Base-by-base conservation (phyloP, 202 grass and related monocot species). In the Miscanthus sacchariflorus region DNA sequence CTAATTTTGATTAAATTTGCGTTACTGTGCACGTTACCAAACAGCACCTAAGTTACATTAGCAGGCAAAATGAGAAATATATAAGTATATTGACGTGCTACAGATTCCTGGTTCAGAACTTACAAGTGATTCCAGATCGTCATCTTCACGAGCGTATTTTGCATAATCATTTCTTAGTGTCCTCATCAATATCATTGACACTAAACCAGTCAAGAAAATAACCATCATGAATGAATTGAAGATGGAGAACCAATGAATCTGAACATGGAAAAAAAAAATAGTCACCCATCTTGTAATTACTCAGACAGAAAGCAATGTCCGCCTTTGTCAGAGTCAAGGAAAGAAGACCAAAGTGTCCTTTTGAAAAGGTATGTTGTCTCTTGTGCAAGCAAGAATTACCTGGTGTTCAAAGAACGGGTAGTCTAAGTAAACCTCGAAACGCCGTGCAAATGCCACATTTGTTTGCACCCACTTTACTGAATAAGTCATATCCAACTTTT, bases 191-290 rank as follows among this genome's bases (percentile, higher is more conserved):
- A 99, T 96, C 97, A 99, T 96, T 69, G 97, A 99, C 46, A 99
- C 97, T 39, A 99, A 86, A 79, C 97, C 97, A 23, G 97, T 96
- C 45, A 99, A 89, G 81, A 99, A 99, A 79, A 99, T 99, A 91
- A 99, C 94, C 97, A 99, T 99, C 97, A 99, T 99, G 68, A 99
- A 99, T 69, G 97, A 99, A 91, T 99, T 99, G 90, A 99, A 99
- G 79, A 99, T 96, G 71, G 97, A 99, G 84, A 99, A 96, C 97
- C 97, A 99, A 54, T 99, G 97, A 82, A 99, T 99, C 97, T 99
- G 90, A 78, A 76, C 33, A 95, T 78, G 59, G 36, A 36, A 88
- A 68, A 2, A 2, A 46, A 72, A 70, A 63, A 39, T 30, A 30
- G n/a, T 83, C 72, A 87, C 61, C 25, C 12, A 2, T 70, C 73